A percentile compares a stretch with the other conserved stretches of the same genome.
Evolutionary conservation across 129 eudicot species (phyloP).

Genomic region (Calendula officinalis): DNA sequence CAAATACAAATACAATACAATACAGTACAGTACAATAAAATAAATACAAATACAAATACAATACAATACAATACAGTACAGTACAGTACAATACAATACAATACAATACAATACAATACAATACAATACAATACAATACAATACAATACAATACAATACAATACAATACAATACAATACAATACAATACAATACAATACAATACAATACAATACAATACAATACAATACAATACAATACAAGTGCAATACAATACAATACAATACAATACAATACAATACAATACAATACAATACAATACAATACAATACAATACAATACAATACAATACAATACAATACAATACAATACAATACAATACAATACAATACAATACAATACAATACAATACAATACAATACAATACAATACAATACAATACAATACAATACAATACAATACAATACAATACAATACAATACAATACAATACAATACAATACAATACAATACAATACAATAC

Average conservation of each 20-base stretch:
- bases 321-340: neutral
- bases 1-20: neutral
- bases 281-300: neutral
- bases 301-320: neutral
- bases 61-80: neutral
- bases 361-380: neutral
- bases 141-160: neutral
- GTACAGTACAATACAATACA: neutral
- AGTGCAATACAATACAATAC: neutral
- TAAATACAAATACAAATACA: no score
- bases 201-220: neutral
- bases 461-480: neutral
- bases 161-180: neutral
- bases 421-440: no score
- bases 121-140: neutral
- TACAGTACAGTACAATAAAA: neutral
- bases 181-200: no score
- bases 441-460: constrained; percentile 3
- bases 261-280: neutral
- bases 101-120: neutral
- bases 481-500: neutral
- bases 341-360: neutral
- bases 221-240: neutral
- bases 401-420: no score
- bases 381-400: no score